phyloP scores from a whole-genome alignment of 2,329 filamentous ascomycete species.

The Xylaria sp. region DNA sequence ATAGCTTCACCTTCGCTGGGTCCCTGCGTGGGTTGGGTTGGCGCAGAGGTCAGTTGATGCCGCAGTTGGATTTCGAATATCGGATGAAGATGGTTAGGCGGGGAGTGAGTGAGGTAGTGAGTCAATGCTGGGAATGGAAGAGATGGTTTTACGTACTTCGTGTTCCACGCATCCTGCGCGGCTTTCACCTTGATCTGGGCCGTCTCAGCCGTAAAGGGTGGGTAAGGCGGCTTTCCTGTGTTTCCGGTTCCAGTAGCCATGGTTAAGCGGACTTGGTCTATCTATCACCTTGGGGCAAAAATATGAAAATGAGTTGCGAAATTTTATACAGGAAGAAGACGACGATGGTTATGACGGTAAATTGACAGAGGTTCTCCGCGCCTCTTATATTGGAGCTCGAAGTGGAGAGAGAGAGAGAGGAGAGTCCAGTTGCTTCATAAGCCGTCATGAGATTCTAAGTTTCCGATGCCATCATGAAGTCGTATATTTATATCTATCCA shows the following conservation, averaged over 20 bases:
- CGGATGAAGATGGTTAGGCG: too few species aligned
- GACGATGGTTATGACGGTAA: not conserved
- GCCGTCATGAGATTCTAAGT: not conserved
- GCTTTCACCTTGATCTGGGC: constrained; percentile 83
- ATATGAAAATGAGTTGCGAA: not conserved
- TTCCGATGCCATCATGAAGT: not conserved
- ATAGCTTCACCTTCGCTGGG: constrained; percentile 71
- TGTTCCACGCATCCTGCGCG: constrained; percentile 86
- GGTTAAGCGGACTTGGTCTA: not conserved
- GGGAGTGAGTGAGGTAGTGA: not conserved
- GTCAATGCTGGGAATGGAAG: not conserved
- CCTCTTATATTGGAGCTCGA: not conserved
- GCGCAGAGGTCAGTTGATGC: not conserved
- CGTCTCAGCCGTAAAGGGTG: constrained; percentile 79
- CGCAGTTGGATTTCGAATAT: not conserved
- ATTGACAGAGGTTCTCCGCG: not conserved
- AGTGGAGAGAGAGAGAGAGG: not conserved
- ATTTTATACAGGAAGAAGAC: not conserved
- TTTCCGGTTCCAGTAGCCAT: constrained; percentile 40
- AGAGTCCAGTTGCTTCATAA: not conserved
- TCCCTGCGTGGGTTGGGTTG: constrained; percentile 58
- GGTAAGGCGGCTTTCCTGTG: constrained; percentile 59
- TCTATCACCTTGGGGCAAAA: not conserved
- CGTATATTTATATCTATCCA: not conserved
- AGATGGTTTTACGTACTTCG: constrained; percentile 59